Evolutionary conservation across 495 filamentous ascomycete genomes (phyloP).

Genomic region (Neurospora tetraspora): DNA sequence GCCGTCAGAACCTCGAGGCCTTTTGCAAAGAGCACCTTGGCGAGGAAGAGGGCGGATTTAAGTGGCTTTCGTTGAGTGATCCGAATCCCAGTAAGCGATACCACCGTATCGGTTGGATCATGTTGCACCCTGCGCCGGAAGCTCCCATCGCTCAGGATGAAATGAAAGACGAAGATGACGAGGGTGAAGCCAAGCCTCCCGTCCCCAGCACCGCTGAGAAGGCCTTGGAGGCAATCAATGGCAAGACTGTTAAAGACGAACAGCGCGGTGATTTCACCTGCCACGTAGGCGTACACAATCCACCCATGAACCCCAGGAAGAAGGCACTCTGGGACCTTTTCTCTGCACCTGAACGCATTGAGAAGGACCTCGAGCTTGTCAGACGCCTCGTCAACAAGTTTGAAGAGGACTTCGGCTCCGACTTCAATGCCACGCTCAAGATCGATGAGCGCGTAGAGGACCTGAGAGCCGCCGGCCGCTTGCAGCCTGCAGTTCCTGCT

Average conservation of each 20-base stretch:
- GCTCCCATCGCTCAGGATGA: constrained; percentile 50
- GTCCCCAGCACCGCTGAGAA: constrained; percentile 57
- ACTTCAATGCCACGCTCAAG: constrained; percentile 59
- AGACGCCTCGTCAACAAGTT: constrained; percentile 65
- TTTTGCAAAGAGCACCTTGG: constrained; percentile 89
- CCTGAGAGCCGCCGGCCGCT: constrained; percentile 57
- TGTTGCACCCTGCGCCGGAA: constrained; percentile 72
- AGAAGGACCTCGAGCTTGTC: constrained; percentile 73
- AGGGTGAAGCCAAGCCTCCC: constrained; percentile 29
- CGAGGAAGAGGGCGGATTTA: constrained; percentile 76
- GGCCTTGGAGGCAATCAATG: constrained; percentile 85
- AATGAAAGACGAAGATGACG: constrained; percentile 46
- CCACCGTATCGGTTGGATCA: constrained; percentile 97
- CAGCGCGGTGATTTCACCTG: constrained; percentile 90
- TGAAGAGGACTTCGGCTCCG: constrained; percentile 66
- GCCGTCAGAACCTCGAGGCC: constrained; percentile 80
- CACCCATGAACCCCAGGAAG: constrained; percentile 75
- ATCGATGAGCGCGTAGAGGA: constrained; percentile 83
- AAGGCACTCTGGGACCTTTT: constrained; percentile 97
- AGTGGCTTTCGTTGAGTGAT: constrained; percentile 87
- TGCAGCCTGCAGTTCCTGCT: constrained; percentile 54
- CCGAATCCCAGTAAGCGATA: constrained; percentile 95
- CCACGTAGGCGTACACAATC: constrained; percentile 91
- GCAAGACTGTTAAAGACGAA: constrained; percentile 91
- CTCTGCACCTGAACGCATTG: constrained; percentile 78